Percentiles rank a stretch among this genome's conserved stretches.
Conservation (phyloP, 176 grass and related monocot genomes). For the Eragrostis nindensis region DNA sequence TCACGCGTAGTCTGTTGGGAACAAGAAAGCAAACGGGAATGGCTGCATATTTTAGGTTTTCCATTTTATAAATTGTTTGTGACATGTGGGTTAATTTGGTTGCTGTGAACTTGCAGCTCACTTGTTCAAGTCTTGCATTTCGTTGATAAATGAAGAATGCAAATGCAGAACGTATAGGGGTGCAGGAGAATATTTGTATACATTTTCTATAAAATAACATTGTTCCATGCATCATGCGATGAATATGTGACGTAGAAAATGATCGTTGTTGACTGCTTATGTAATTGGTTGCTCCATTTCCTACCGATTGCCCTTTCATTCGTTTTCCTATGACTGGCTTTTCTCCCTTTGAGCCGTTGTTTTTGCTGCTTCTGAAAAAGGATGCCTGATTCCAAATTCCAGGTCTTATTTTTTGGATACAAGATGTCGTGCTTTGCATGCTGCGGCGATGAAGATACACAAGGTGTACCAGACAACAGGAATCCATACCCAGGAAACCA, state of each 20-base stretch:
- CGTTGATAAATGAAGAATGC: not conserved
- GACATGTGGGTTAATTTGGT: slow-evolving; percentile 21
- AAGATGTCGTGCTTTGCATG: slow-evolving; percentile 68
- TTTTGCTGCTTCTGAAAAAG: slow-evolving; percentile 34
- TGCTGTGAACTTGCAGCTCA: not conserved
- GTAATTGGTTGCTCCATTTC: slow-evolving; percentile 8
- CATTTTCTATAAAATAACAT: not conserved
- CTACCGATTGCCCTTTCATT: not conserved
- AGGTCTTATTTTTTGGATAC: slow-evolving; percentile 37
- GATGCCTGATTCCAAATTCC: slow-evolving; percentile 3
- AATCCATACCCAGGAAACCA: slow-evolving; percentile 47
- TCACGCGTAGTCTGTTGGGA: slow-evolving; percentile 14
- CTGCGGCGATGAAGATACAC: slow-evolving; percentile 59
- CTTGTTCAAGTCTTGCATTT: not conserved
- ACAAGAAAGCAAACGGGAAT: slow-evolving; percentile 21
- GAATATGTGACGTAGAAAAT: slow-evolving; percentile 7
- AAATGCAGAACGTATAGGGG: not conserved
- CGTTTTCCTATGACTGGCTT: not conserved
- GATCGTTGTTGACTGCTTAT: not conserved
- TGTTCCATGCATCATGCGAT: not conserved
- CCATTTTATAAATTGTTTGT: slow-evolving; percentile 3
- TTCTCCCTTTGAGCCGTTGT: not conserved
- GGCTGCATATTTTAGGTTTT: slow-evolving; percentile 22
- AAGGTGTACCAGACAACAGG: slow-evolving; percentile 55
- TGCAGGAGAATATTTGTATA: not conserved